phyloP scores from a whole-genome alignment of 257 asterid species.

The Vinca minor region DNA sequence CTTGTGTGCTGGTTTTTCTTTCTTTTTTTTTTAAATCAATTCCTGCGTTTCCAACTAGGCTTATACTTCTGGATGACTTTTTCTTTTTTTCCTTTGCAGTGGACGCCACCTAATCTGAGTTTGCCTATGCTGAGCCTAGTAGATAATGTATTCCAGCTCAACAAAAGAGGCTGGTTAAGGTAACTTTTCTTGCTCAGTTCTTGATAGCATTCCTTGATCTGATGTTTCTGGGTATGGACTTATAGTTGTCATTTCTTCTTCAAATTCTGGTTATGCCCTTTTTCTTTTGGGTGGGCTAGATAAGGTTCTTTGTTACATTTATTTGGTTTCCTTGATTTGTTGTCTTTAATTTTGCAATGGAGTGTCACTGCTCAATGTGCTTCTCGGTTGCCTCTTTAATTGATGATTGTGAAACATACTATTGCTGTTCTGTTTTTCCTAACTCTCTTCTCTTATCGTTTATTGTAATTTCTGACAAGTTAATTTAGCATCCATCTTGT shows the following conservation, averaged over 20 bases:
- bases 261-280: not conserved
- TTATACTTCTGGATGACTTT: conserved; percentile 13
- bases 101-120: conserved; percentile 92
- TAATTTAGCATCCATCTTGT: too few relatives aligned
- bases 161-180: conserved; percentile 99
- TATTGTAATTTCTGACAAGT: too few relatives aligned
- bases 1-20: too few relatives aligned
- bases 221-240: too few relatives aligned
- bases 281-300: not conserved
- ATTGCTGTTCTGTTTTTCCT: conserved; percentile 1
- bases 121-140: conserved; percentile 90
- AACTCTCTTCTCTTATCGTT: too few relatives aligned
- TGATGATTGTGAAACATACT: not conserved
- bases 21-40: too few relatives aligned
- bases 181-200: conserved; percentile 21
- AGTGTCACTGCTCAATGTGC: not conserved
- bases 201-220: not conserved
- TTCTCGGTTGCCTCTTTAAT: not conserved
- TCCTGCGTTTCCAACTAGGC: not conserved
- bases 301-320: not conserved
- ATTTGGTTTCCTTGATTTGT: not conserved
- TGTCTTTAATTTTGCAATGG: not conserved
- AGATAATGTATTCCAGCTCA: conserved; percentile 90
- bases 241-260: not conserved
- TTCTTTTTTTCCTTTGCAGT: conserved; percentile 51